Evolutionary conservation across 768 basidiomycete genomes (phyloP).

Genomic region (Cyclocybe cylindracea): DNA sequence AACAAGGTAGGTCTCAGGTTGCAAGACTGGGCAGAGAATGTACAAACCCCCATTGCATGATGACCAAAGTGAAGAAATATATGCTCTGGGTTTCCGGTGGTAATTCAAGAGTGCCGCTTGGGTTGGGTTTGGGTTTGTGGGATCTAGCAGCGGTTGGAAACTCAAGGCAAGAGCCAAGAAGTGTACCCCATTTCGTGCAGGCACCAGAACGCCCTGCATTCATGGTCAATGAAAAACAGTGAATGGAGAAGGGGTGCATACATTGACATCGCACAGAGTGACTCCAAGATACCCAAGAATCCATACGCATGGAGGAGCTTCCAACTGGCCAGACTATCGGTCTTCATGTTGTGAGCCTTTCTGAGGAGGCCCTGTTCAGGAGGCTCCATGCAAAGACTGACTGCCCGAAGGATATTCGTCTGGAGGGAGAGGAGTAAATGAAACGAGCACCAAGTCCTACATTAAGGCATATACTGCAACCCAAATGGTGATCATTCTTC

Average conservation of each 20-base stretch:
- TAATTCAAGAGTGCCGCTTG: slow-evolving; percentile 20
- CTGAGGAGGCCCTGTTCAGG: slow-evolving; percentile 61
- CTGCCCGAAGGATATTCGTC: slow-evolving; percentile 58
- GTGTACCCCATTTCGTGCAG: slow-evolving; percentile 47
- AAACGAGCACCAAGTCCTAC: neutral
- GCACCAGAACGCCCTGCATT: slow-evolving; percentile 29
- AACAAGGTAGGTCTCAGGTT: neutral
- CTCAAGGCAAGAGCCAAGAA: slow-evolving; percentile 48
- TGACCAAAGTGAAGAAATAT: slow-evolving; percentile 50
- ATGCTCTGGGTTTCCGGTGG: slow-evolving; percentile 50
- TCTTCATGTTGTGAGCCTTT: slow-evolving; percentile 56
- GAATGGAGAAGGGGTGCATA: slow-evolving; percentile 20
- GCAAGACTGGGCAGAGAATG: neutral
- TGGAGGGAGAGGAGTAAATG: neutral
- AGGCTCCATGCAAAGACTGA: slow-evolving; percentile 57
- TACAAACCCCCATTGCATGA: slow-evolving; percentile 56
- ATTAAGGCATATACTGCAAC: slow-evolving; percentile 30
- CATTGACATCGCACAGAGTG: slow-evolving; percentile 50
- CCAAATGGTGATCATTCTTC: slow-evolving; percentile 49
- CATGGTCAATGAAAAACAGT: slow-evolving; percentile 7
- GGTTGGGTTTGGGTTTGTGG: slow-evolving; percentile 22
- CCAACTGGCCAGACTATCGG: slow-evolving; percentile 54
- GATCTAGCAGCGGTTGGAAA: slow-evolving; percentile 33
- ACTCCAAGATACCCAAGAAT: slow-evolving; percentile 52
- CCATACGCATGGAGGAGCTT: slow-evolving; percentile 60